Evolutionary conservation across 2,329 filamentous ascomycete species (phyloP), one percentile per base, ranked within the genome.

Genomic region (Cadophora sp.): DNA sequence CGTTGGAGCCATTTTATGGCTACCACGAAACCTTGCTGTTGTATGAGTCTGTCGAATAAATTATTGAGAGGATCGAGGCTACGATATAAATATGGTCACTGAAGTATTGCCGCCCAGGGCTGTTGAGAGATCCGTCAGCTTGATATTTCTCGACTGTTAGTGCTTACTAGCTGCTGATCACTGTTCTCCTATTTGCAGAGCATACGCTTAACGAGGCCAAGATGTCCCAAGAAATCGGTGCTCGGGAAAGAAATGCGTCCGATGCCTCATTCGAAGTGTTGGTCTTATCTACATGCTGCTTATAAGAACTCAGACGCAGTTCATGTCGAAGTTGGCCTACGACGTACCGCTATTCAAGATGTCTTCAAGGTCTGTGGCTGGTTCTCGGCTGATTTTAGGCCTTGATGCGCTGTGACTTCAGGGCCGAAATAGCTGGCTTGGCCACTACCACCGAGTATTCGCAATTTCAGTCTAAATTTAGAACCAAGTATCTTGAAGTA

Each of bases 121-220:
- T 6, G 1, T n/a, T 6, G 19, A 48, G n/a, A 11, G n/a, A 24
- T 9, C 31, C 40, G 26, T 22, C 29, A 58, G 19, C 19, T 58
- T 22, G 31, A 9, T 1, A 11, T 40, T 4, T 58, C 16, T 7
- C 8, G 31, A 22, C 5, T 22, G 9, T 58, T 58, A 58, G 31
- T 58, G 55, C 55, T 58, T 40, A 58, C 55, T 24, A 37, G 29
- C 55, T 58, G 12, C 31, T n/a, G 40, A 24, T 37, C 55, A 19
- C n/a, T n/a, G 3, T 37, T 24, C 8, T 37, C 31, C 19, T 6
- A 16, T 40, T 37, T 58, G n/a, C 22, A 22, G 31, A 37, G 31
- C 7, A 22, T 22, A 22, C 27, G 31, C 31, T 58, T 11, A 40
- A 11, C 55, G 55, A 58, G 11, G 31, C 31, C 51, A 19, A 55